phyloP scores from a whole-genome alignment of 805 yeast genomes.

The Cyberlindnera mycetangii region DNA sequence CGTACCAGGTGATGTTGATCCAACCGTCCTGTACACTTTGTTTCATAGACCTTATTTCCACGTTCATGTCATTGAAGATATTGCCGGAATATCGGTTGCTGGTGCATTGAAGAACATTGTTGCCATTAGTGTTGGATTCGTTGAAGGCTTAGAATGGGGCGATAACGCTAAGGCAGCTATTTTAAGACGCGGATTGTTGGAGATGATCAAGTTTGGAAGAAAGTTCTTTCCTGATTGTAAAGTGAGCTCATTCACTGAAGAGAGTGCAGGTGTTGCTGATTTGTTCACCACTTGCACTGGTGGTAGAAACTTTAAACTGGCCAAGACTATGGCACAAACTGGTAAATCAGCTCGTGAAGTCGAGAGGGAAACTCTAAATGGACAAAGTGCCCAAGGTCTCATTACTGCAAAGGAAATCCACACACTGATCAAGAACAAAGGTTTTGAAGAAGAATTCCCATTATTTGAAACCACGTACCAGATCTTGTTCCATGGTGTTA shows the following conservation, averaged over 20 bases:
- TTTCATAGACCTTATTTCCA: conserved; percentile 98
- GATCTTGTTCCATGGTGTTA: conserved; percentile 58
- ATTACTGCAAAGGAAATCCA: conserved; percentile 87
- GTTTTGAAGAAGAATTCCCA: conserved; percentile 52
- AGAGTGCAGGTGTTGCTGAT: conserved; percentile 96
- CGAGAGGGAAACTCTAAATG: conserved; percentile 80
- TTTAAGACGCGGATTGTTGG: conserved; percentile 89
- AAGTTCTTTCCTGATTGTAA: conserved; percentile 71
- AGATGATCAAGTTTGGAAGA: conserved; percentile 79
- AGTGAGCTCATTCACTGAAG: conserved; percentile 83
- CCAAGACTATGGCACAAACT: conserved; percentile 73
- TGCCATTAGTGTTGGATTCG: conserved; percentile 93
- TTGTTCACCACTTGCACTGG: conserved; percentile 94
- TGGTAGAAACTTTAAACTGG: conserved; percentile 92
- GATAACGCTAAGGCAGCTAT: conserved; percentile 96
- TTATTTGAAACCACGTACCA: conserved; percentile 38
- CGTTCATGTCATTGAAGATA: conserved; percentile 84
- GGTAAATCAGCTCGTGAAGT: conserved; percentile 72
- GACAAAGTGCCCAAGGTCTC: conserved; percentile 94
- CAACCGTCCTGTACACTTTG: conserved; percentile 63
- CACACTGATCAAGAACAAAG: conserved; percentile 45
- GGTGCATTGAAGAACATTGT: conserved; percentile 95
- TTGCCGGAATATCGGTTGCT: conserved; percentile 90
- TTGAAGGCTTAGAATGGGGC: conserved; percentile 97
- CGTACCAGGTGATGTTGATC: conserved; percentile 71